Percentiles rank a stretch among this genome's conserved stretches.
Conservation (phyloP, 2,329 filamentous ascomycete species). For the Eutypa lata region DNA sequence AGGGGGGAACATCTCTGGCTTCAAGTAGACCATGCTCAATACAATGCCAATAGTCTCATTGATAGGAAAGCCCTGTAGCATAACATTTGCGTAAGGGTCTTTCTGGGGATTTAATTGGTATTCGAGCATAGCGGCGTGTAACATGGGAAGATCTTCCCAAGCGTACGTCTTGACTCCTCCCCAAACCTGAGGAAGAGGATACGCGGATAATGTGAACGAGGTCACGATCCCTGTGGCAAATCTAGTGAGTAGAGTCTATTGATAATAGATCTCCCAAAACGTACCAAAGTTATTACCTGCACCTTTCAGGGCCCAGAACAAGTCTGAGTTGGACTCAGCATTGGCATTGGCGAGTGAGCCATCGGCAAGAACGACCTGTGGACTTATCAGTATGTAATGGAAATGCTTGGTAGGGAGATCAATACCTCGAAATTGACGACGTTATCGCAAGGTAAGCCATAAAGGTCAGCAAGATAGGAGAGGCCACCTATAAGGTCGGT, state of each 20-base stretch:
- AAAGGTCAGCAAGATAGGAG: constrained; percentile 20
- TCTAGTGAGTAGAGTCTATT: background rate
- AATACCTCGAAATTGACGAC: constrained; percentile 22
- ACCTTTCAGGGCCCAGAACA: constrained; percentile 12
- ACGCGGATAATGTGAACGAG: constrained; percentile 3
- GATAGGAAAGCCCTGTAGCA: constrained; percentile 1
- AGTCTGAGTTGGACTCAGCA: constrained; percentile 1
- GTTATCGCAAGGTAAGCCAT: constrained; percentile 22
- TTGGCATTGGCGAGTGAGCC: constrained; percentile 10
- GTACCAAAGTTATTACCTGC: constrained; percentile 12
- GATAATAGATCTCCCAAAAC: background rate
- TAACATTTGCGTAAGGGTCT: constrained; percentile 9
- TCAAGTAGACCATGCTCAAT: constrained; percentile 7
- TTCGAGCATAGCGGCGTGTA: constrained; percentile 1
- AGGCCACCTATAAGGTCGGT: constrained; percentile 15
- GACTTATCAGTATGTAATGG: background rate
- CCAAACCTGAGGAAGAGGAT: constrained; percentile 8
- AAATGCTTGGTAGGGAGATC: background rate
- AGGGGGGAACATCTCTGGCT: constrained; percentile 6
- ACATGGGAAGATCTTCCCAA: background rate
- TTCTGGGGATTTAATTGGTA: constrained; percentile 7
- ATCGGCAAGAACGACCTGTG: constrained; percentile 9
- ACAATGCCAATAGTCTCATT: constrained; percentile 5
- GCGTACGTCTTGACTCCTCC: constrained; percentile 8
- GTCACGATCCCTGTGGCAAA: constrained; percentile 9